Evolutionary conservation across 2,329 filamentous ascomycete species (phyloP).

Genomic region (Fusarium chaquense): DNA sequence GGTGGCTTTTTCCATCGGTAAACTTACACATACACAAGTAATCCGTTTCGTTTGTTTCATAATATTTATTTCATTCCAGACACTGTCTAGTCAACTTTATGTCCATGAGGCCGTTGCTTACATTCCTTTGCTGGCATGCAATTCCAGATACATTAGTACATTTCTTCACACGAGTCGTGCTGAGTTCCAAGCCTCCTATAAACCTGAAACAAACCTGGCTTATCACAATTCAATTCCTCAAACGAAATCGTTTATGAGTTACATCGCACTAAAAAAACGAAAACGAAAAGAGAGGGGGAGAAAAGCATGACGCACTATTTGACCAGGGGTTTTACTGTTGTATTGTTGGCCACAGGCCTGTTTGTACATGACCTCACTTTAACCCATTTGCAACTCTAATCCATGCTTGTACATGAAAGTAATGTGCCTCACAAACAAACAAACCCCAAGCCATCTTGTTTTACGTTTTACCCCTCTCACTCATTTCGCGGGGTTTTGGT

Average conservation of each 20-base stretch:
- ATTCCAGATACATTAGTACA: too few relatives aligned
- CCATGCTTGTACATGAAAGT: slow-evolving; percentile 15
- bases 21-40: not conserved
- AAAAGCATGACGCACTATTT: slow-evolving; percentile 39
- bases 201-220: slow-evolving; percentile 33
- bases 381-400: slow-evolving; percentile 2
- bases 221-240: slow-evolving; percentile 1
- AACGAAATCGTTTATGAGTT: slow-evolving; percentile 5
- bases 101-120: slow-evolving; percentile 8
- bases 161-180: slow-evolving; percentile 10
- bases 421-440: slow-evolving; percentile 26
- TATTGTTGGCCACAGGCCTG: not conserved
- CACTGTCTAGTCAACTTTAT: not conserved
- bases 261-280: slow-evolving; percentile 21
- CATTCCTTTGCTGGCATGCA: not conserved
- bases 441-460: slow-evolving; percentile 27
- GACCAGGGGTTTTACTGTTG: slow-evolving; percentile 28
- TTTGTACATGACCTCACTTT: slow-evolving; percentile 44
- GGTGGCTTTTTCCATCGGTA: not conserved
- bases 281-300: not conserved
- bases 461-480: slow-evolving; percentile 16
- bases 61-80: not conserved
- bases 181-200: not conserved
- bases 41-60: slow-evolving; percentile 18
- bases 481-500: slow-evolving; percentile 18